These are phyloP conservation scores for Antitrichia curtipendula DNA, from an alignment of 225 moss, liverwort and hornwort genomes.

Conservation along the genomic window DNA sequence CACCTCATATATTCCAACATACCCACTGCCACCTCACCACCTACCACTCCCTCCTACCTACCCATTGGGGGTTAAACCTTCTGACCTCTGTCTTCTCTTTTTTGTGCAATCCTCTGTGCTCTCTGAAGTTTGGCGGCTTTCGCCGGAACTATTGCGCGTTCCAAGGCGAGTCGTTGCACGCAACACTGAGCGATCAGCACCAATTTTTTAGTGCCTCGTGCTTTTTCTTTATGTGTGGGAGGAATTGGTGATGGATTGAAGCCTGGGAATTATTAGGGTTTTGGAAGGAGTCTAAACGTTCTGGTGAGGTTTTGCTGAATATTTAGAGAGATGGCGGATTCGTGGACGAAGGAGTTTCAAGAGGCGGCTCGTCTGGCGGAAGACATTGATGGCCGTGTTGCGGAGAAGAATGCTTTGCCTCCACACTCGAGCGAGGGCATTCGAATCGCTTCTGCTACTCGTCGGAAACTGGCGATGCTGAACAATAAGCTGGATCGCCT, in stretches of 20 bases:
- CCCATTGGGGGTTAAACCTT: neutral
- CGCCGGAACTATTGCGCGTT: neutral
- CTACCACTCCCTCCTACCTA: neutral
- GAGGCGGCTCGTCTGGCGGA: slow-evolving; percentile 69
- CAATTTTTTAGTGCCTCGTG: neutral
- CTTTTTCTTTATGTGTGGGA: neutral
- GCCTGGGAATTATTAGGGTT: neutral
- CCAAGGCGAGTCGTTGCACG: neutral
- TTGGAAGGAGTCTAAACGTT: neutral
- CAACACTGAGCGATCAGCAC: neutral
- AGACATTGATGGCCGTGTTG: slow-evolving; percentile 57
- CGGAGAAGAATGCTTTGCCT: slow-evolving; percentile 61
- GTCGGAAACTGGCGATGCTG: slow-evolving; percentile 76
- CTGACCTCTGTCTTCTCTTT: neutral
- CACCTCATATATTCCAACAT: neutral
- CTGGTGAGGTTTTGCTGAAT: neutral
- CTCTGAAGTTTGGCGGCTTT: neutral
- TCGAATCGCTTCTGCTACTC: slow-evolving; percentile 54
- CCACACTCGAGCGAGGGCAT: slow-evolving; percentile 54
- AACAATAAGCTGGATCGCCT: slow-evolving; percentile 82
- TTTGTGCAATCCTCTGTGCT: neutral
- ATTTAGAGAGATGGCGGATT: slow-evolving; percentile 45
- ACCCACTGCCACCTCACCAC: neutral
- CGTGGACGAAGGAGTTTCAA: slow-evolving; percentile 88
- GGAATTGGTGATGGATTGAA: neutral